Conservation (phyloP, 805 yeast species). For the Millerozyma acaciae region DNA sequence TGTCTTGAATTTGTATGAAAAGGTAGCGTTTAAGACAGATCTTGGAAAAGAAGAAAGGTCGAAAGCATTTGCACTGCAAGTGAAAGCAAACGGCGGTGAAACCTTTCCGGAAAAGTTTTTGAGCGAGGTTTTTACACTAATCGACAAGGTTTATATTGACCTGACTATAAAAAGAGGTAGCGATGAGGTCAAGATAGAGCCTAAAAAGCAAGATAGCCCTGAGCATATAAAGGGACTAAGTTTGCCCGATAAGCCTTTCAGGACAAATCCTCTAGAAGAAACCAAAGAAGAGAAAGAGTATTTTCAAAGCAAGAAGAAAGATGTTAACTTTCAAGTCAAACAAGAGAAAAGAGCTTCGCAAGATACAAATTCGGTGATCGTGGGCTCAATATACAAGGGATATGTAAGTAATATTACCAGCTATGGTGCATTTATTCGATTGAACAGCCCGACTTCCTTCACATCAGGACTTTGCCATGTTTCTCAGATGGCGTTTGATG, state of each 20-base stretch:
- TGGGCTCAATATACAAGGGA: constrained; percentile 57
- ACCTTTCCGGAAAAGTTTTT: constrained; percentile 35
- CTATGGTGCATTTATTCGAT: constrained; percentile 76
- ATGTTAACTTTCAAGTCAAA: constrained; percentile 4
- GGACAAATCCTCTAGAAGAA: constrained; percentile 6
- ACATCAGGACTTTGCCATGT: constrained; percentile 72
- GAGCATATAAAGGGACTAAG: constrained; percentile 7
- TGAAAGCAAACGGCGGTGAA: constrained; percentile 38
- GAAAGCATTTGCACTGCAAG: constrained; percentile 6
- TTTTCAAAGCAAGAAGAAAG: constrained; percentile 6
- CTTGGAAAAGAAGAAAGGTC: constrained; percentile 4
- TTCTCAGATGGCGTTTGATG: constrained; percentile 54
- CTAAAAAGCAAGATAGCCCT: constrained; percentile 3
- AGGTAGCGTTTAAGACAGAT: constrained; percentile 5
- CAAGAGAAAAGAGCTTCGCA: constrained; percentile 3
- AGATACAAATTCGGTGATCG: constrained; percentile 7
- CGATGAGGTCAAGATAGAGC: constrained; percentile 1
- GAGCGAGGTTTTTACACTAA: constrained; percentile 12
- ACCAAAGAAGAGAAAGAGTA: constrained; percentile 8
- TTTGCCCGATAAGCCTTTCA: constrained; percentile 14
- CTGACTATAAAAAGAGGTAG: not conserved
- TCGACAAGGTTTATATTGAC: constrained; percentile 2
- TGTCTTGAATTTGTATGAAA: constrained; percentile 21
- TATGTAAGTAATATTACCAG: constrained; percentile 53
- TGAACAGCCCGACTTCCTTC: constrained; percentile 28